phyloP scores from a whole-genome alignment of 2,329 filamentous ascomycete genomes.

The Lecanicillium sp. region DNA sequence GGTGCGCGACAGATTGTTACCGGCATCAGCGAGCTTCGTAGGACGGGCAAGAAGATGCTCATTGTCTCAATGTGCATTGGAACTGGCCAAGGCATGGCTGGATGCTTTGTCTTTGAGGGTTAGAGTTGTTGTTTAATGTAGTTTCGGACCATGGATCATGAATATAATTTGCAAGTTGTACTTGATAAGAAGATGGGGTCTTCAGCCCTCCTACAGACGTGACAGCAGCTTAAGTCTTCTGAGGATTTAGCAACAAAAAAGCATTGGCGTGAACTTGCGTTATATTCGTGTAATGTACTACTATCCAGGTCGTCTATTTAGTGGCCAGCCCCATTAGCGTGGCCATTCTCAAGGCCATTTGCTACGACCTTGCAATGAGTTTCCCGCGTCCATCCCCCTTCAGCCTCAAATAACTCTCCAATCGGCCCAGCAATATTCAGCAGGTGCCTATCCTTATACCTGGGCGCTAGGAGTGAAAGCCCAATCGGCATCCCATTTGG shows the following conservation, averaged over 20 bases:
- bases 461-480: slow-evolving; percentile 39
- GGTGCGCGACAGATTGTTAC: slow-evolving; percentile 81
- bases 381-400: slow-evolving; percentile 22
- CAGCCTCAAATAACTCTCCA: slow-evolving; percentile 23
- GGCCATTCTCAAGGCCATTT: too few species aligned
- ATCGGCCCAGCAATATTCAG: slow-evolving; percentile 31
- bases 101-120: slow-evolving; percentile 41
- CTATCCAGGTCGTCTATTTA: too few species aligned
- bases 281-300: too few species aligned
- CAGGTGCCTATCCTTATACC: slow-evolving; percentile 37
- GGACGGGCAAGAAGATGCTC: slow-evolving; percentile 82
- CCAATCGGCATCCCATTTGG: slow-evolving; percentile 48
- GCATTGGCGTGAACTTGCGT: too few species aligned
- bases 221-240: too few species aligned
- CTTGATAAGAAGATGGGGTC: too few species aligned
- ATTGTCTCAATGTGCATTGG: slow-evolving; percentile 86
- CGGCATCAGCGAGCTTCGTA: slow-evolving; percentile 73
- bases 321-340: too few species aligned
- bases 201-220: too few species aligned
- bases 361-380: too few species aligned
- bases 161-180: too few species aligned
- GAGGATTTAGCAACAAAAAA: too few species aligned
- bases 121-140: slow-evolving; percentile 34
- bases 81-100: slow-evolving; percentile 62
- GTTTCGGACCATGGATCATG: slow-evolving; percentile 14